Conservation (phyloP, 768 basidiomycete genomes). For the Ramaria sp. region DNA sequence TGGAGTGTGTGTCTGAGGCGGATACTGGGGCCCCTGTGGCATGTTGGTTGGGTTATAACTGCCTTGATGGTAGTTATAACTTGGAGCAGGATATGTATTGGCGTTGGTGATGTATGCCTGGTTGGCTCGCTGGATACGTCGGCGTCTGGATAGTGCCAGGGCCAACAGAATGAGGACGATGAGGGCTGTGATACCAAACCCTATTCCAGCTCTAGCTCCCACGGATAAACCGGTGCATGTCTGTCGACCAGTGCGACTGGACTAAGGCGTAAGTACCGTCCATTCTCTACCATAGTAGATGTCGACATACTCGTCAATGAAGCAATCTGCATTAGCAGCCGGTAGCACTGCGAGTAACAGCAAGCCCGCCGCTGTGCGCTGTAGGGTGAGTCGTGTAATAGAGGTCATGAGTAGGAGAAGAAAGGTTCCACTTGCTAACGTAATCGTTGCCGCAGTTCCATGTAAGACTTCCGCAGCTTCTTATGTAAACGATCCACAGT, state of each 20-base stretch:
- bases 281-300: too few relatives aligned
- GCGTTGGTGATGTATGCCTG: slow-evolving; percentile 3
- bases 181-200: not conserved
- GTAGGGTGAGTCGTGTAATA: not conserved
- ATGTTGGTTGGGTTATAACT: not conserved
- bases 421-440: too few relatives aligned
- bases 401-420: not conserved
- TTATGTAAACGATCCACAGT: too few relatives aligned
- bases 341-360: not conserved
- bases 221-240: not conserved
- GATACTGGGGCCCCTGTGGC: not conserved
- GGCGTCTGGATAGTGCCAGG: not conserved
- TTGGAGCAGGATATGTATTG: not conserved
- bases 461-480: too few relatives aligned
- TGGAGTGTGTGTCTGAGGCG: not conserved
- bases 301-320: not conserved
- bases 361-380: not conserved
- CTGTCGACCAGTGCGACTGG: too few relatives aligned
- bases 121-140: not conserved
- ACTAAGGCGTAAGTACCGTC: not conserved
- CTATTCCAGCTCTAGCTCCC: slow-evolving; percentile 4
- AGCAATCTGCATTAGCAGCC: not conserved
- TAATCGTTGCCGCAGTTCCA: too few relatives aligned
- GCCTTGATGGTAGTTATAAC: not conserved
- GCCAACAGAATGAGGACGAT: not conserved